Evolutionary conservation across 2,329 filamentous ascomycete genomes (phyloP), one percentile per base, ranked within the genome.

Genomic region (Elsinoe arachidis): DNA sequence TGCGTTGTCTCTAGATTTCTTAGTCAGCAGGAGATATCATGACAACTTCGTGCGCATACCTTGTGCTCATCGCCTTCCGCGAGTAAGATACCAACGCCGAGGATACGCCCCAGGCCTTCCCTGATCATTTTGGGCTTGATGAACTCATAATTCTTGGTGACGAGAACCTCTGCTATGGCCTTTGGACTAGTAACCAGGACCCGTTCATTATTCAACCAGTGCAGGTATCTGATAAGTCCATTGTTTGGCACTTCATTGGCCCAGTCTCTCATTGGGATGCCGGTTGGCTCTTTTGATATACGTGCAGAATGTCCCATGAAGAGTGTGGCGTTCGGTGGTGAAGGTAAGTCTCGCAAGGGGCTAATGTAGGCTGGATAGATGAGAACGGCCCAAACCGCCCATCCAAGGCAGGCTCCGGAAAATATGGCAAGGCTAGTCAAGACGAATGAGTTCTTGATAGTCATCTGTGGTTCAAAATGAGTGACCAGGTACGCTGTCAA

Each of bases 61-160:
- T 87, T 93, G 70, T 96, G 92, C 65, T 91, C 88, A 11, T 95
- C 88, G n/a, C 91, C 91, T 71, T 96, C 91, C 1, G 89, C 87
- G 10, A 96, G 75, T 37, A 96, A 72, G 12, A 92, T 74, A 9
- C 88, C 87, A 11, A 85, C 73, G 9, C 89, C 86, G 11, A 92
- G 75, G 23, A 90, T 75, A 19, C 81, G 77, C 1, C 79, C 80
- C 3, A 92, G 73, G 1, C 78, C 76, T 43, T 72, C 71, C 34
- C 80, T 67, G n/a, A 78, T 60, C 3, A 72, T 68, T 9, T 56
- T 56, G 0, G 76, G 76, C 65, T 78, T 79, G 59, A 77, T 65
- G 62, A 79, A 78, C 12, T 78, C 75, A 61, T 79, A 79, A 55
- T 73, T 78, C 60, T 76, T 74, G 35, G 73, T 73, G 2, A 77